Evolutionary conservation across 805 yeast genomes (phyloP).

Genomic region (Gaillardinia entomophila): DNA sequence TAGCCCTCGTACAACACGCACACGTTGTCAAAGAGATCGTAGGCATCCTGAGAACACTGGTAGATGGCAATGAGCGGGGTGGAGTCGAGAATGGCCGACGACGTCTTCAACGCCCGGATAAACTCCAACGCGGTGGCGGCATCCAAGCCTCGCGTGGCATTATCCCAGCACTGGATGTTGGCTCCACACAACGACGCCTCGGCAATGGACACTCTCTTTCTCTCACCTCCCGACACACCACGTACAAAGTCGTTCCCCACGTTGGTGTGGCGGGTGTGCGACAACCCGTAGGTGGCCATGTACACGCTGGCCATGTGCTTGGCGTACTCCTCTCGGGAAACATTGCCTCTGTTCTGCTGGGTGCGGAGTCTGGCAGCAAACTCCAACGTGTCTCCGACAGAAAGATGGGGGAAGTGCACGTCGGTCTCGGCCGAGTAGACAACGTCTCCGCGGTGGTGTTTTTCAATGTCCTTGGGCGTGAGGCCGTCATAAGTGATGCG

Average conservation of each 20-base stretch:
- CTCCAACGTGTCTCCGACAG: conserved; percentile 51
- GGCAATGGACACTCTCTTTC: conserved; percentile 24
- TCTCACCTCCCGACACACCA: conserved; percentile 26
- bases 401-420: conserved; percentile 49
- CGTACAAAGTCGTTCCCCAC: conserved; percentile 56
- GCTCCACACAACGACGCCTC: conserved; percentile 20
- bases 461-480: conserved; percentile 19
- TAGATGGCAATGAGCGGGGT: conserved; percentile 37
- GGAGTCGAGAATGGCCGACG: conserved; percentile 34
- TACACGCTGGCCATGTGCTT: conserved; percentile 36
- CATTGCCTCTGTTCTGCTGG: conserved; percentile 31
- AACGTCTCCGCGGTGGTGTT: conserved; percentile 32
- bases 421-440: conserved; percentile 49
- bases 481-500: conserved; percentile 30
- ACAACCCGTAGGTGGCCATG: conserved; percentile 43
- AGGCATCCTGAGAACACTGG: conserved; percentile 33
- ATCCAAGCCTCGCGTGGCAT: conserved; percentile 25
- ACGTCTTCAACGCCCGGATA: conserved; percentile 19
- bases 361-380: conserved; percentile 51
- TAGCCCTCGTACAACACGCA: conserved; percentile 41
- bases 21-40: conserved; percentile 44
- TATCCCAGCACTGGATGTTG: conserved; percentile 43
- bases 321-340: conserved; percentile 29
- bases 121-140: conserved; percentile 24
- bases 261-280: conserved; percentile 51